A percentile compares a stretch with the other conserved stretches of the same genome.
Conservation (phyloP, 495 filamentous ascomycete species). For the Talaromyces proteolyticus region DNA sequence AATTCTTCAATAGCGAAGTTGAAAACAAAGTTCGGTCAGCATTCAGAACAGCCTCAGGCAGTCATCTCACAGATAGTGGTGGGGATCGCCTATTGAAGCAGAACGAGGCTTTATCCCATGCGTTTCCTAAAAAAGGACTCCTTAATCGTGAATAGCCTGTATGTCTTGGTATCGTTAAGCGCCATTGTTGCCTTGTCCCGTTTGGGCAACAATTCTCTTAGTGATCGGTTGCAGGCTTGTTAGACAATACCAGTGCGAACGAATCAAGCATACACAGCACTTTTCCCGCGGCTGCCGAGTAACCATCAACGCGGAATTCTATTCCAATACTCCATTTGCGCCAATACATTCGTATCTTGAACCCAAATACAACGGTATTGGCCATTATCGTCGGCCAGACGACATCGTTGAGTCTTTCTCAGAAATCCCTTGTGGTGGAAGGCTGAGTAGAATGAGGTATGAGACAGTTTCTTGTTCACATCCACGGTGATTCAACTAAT, state of each 20-base stretch:
- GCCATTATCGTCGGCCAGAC: background rate
- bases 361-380: background rate
- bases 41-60: background rate
- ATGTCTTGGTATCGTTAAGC: background rate
- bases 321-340: background rate
- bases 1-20: background rate
- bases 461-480: background rate
- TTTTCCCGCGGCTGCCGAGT: background rate
- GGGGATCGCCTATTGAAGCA: background rate
- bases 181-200: background rate
- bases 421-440: background rate
- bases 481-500: background rate
- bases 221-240: background rate
- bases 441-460: slow-evolving; percentile 1
- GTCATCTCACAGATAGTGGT: background rate
- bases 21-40: background rate
- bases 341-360: background rate
- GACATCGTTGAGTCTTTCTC: background rate
- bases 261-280: background rate
- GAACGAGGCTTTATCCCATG: background rate
- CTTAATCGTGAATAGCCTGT: background rate
- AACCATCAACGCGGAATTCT: background rate
- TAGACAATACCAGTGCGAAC: background rate
- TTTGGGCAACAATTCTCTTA: background rate
- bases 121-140: background rate